Conservation (phyloP, 1,284 basidiomycete genomes). For the Austroboletus novae-zelandiae region DNA sequence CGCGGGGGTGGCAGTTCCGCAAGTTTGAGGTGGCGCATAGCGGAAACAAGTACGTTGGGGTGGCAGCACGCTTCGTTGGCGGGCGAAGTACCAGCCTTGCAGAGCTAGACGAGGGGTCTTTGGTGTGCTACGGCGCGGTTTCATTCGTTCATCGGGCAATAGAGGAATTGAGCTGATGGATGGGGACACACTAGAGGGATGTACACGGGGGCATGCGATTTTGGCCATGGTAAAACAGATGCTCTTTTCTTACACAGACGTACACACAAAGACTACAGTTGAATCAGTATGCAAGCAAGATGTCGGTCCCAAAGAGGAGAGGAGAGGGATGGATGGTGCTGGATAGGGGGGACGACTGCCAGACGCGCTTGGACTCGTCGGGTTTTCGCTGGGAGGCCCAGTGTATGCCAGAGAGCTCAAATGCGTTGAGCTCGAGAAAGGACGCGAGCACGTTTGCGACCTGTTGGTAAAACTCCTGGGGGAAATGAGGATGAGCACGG, state of each 20-base stretch:
- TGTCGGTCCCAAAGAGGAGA: conserved; percentile 36
- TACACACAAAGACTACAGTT: conserved; percentile 9
- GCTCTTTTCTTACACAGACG: conserved; percentile 6
- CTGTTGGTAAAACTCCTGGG: conserved; percentile 60
- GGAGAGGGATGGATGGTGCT: conserved; percentile 28
- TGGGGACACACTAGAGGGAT: neutral
- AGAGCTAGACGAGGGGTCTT: conserved; percentile 37
- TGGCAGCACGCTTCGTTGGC: conserved; percentile 56
- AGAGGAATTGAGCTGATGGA: conserved; percentile 34
- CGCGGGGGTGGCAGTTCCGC: conserved; percentile 64
- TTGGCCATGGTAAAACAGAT: conserved; percentile 1
- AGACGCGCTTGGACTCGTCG: conserved; percentile 40
- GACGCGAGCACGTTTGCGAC: conserved; percentile 55
- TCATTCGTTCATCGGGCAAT: conserved; percentile 48
- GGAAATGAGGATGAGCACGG: neutral
- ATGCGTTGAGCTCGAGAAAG: conserved; percentile 54
- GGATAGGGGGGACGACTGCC: conserved; percentile 51
- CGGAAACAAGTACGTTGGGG: conserved; percentile 57
- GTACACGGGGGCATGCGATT: conserved; percentile 17
- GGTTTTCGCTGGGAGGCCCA: conserved; percentile 51
- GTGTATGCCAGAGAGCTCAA: conserved; percentile 72
- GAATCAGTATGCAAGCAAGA: conserved; percentile 40
- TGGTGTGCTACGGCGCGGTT: conserved; percentile 43
- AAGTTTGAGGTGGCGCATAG: conserved; percentile 51
- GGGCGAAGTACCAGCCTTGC: conserved; percentile 27